A percentile compares a stretch with the other conserved stretches of the same genome.
Evolutionary conservation across 192 early-diverging fungal genomes (phyloP).

Genomic region (Entophlyctis helioformis): DNA sequence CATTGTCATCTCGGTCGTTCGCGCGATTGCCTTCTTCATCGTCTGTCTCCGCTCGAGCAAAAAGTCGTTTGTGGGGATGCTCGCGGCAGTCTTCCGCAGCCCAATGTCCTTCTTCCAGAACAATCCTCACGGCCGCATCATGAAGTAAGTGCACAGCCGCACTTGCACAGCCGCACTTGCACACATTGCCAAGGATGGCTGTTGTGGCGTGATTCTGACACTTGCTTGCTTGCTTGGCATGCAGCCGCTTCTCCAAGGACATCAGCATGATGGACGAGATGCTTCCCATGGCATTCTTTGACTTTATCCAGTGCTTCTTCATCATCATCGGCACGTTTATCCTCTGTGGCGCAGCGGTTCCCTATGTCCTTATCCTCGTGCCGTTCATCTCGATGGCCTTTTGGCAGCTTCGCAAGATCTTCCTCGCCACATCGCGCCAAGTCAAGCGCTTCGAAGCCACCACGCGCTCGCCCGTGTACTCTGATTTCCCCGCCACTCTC

Average conservation of each 20-base stretch:
- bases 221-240: constrained; percentile 2
- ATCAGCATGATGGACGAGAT: constrained; percentile 54
- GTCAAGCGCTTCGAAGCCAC: constrained; percentile 58
- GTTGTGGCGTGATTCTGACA: no score
- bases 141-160: constrained; percentile 55
- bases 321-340: constrained; percentile 53
- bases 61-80: constrained; percentile 25
- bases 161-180: no score
- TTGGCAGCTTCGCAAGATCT: constrained; percentile 32
- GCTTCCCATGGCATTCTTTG: constrained; percentile 35
- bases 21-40: constrained; percentile 41
- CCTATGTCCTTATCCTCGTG: constrained; percentile 42
- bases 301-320: constrained; percentile 47
- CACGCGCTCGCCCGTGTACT: constrained; percentile 55
- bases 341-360: constrained; percentile 47
- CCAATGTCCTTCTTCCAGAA: constrained; percentile 49
- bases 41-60: constrained; percentile 22
- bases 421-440: constrained; percentile 46
- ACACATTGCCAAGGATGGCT: no score
- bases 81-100: constrained; percentile 22
- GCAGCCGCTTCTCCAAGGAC: constrained; percentile 33
- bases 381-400: constrained; percentile 32
- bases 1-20: constrained; percentile 27
- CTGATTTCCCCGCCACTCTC: no score
- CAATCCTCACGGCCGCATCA: constrained; percentile 49